Evolutionary conservation across 1,284 basidiomycete genomes (phyloP).

Genomic region (Fomes fomentarius): DNA sequence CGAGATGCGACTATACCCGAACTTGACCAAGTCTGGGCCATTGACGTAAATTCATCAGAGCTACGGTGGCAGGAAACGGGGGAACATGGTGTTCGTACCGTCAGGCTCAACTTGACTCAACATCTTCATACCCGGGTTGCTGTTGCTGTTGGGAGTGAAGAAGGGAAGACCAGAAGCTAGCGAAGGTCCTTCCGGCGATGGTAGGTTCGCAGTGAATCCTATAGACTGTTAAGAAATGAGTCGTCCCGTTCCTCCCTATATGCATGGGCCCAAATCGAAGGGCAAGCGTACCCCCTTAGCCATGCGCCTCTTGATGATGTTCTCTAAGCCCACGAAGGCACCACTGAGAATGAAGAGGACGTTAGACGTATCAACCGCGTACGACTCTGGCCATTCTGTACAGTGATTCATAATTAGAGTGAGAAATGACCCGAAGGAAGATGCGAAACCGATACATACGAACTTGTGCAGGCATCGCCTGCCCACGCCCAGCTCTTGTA

Average conservation of each 20-base stretch:
- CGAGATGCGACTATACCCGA: conserved; percentile 55
- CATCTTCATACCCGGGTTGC: conserved; percentile 45
- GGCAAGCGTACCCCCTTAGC: conserved; percentile 74
- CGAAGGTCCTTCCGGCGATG: conserved; percentile 41
- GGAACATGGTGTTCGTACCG: conserved; percentile 46
- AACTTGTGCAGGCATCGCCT: conserved; percentile 20
- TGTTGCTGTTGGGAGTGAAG: conserved; percentile 69
- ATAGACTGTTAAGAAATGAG: no score
- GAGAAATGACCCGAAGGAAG: not conserved
- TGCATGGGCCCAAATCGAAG: not conserved
- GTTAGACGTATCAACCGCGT: conserved; percentile 85
- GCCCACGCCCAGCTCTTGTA: conserved; percentile 45
- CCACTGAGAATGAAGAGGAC: conserved; percentile 91
- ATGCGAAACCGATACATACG: conserved; percentile 9
- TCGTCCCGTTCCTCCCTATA: no score
- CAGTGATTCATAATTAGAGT: no score
- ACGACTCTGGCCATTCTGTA: conserved; percentile 67
- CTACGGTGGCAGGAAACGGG: no score
- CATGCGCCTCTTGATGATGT: conserved; percentile 76
- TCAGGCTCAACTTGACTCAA: conserved; percentile 71
- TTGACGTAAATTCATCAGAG: not conserved
- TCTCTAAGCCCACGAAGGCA: conserved; percentile 92
- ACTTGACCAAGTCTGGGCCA: conserved; percentile 76
- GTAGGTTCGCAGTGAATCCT: conserved; percentile 80
- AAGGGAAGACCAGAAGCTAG: conserved; percentile 53